Conservation (phyloP, 1,284 basidiomycete genomes). For the Cryptococcus sp. region DNA sequence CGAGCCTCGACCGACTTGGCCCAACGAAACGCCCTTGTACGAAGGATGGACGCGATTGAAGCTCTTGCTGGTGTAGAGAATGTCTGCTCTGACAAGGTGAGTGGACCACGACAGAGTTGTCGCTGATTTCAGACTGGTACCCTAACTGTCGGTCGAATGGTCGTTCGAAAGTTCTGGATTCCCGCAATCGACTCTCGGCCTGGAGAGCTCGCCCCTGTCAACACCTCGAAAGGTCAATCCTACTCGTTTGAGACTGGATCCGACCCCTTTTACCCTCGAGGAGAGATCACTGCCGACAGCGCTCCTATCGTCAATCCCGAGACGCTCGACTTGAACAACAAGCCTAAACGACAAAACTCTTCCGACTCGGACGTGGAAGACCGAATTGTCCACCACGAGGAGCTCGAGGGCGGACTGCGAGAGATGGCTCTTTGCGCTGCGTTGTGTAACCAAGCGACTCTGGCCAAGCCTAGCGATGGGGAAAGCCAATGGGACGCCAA, state of each 20-base stretch:
- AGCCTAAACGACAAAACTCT: constrained; percentile 11
- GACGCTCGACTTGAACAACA: constrained; percentile 19
- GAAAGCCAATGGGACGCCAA: constrained; percentile 59
- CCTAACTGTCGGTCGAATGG: constrained; percentile 55
- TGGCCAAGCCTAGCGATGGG: constrained; percentile 38
- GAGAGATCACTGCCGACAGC: constrained; percentile 31
- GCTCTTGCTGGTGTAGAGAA: constrained; percentile 59
- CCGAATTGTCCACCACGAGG: constrained; percentile 27
- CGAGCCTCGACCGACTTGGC: constrained; percentile 47
- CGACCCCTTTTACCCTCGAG: constrained; percentile 49
- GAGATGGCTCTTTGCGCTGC: constrained; percentile 48
- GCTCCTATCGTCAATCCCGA: constrained; percentile 7
- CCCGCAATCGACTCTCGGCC: constrained; percentile 37
- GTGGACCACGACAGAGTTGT: not conserved
- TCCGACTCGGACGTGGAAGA: constrained; percentile 21
- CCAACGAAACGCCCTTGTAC: constrained; percentile 50
- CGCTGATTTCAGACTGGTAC: constrained; percentile 51
- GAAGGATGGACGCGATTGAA: constrained; percentile 52
- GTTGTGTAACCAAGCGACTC: constrained; percentile 51
- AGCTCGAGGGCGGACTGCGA: constrained; percentile 40
- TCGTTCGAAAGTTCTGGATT: constrained; percentile 57
- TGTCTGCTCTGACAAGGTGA: constrained; percentile 57
- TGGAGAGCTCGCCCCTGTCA: constrained; percentile 23
- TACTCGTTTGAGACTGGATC: constrained; percentile 46
- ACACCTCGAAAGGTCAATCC: constrained; percentile 37